Percentiles rank a stretch among this genome's conserved stretches.
Conservation (phyloP, 345 rosid species). For the Hibiscus syriacus region DNA sequence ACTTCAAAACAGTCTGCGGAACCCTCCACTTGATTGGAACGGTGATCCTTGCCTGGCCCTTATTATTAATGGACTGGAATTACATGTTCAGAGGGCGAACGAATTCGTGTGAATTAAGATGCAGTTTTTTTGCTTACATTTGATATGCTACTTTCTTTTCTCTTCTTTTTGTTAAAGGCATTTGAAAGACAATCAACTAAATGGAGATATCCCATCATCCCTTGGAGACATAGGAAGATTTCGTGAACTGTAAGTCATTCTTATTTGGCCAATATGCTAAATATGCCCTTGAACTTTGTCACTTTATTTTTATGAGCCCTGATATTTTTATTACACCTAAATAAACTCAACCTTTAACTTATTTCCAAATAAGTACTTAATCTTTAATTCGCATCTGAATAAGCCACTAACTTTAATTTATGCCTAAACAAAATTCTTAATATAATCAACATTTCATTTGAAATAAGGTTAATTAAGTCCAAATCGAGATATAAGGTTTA, state of each 20-base stretch:
- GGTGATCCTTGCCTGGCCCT: constrained; percentile 88
- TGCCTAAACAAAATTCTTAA: not conserved
- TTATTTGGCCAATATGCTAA: not conserved
- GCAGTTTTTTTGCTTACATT: not conserved
- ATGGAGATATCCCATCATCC: constrained; percentile 55
- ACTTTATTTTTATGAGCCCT: no score
- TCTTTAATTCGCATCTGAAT: no score
- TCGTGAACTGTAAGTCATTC: constrained; percentile 60
- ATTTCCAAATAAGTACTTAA: no score
- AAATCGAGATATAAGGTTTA: no score
- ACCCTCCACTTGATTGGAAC: constrained; percentile 68
- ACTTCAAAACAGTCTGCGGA: constrained; percentile 35
- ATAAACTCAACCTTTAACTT: no score
- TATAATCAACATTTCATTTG: not conserved
- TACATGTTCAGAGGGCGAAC: constrained; percentile 50
- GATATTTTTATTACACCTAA: no score
- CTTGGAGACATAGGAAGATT: constrained; percentile 43
- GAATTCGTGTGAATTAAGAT: constrained; percentile 63
- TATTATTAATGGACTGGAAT: constrained; percentile 70
- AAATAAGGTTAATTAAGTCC: not conserved
- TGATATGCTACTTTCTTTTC: constrained; percentile 11
- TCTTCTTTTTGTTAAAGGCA: no score
- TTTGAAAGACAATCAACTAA: no score
- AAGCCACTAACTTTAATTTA: no score
- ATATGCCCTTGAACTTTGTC: no score